Conservation (phyloP, 257 asterid species). For the Linderniella brevidens region DNA sequence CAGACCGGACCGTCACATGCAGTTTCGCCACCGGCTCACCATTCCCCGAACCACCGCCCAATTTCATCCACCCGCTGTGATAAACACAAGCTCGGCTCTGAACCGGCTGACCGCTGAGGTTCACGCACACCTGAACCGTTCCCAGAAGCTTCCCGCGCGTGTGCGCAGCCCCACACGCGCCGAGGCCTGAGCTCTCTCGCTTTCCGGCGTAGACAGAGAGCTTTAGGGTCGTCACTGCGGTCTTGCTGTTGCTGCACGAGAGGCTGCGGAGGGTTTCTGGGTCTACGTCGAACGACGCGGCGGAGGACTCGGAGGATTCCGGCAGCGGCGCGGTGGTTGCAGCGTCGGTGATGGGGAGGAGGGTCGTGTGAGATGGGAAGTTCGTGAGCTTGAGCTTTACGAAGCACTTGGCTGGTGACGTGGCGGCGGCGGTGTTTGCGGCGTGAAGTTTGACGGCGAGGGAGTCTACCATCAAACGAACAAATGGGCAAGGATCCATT, state of each 20-base stretch:
- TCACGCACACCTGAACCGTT: constrained; percentile 34
- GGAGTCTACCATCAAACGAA: constrained; percentile 58
- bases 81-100: not conserved
- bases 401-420: constrained; percentile 59
- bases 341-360: constrained; percentile 30
- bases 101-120: constrained; percentile 31
- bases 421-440: constrained; percentile 32
- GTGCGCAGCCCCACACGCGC: not conserved
- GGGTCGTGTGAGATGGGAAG: constrained; percentile 63
- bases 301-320: constrained; percentile 19
- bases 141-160: constrained; percentile 40
- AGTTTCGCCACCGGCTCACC: constrained; percentile 24
- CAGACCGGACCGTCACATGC: constrained; percentile 62
- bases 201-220: constrained; percentile 46
- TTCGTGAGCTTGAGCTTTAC: constrained; percentile 55
- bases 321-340: constrained; percentile 18
- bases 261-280: constrained; percentile 54
- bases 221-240: constrained; percentile 20
- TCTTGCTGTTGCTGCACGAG: constrained; percentile 12
- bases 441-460: constrained; percentile 46
- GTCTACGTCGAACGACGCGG: constrained; percentile 55
- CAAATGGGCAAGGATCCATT: constrained; percentile 97
- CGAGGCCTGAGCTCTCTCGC: too few relatives aligned
- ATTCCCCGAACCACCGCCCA: constrained; percentile 62
- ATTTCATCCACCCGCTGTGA: constrained; percentile 22